Base-by-base conservation (phyloP, 2,329 filamentous ascomycete genomes). In the Colletotrichum somersetense region DNA sequence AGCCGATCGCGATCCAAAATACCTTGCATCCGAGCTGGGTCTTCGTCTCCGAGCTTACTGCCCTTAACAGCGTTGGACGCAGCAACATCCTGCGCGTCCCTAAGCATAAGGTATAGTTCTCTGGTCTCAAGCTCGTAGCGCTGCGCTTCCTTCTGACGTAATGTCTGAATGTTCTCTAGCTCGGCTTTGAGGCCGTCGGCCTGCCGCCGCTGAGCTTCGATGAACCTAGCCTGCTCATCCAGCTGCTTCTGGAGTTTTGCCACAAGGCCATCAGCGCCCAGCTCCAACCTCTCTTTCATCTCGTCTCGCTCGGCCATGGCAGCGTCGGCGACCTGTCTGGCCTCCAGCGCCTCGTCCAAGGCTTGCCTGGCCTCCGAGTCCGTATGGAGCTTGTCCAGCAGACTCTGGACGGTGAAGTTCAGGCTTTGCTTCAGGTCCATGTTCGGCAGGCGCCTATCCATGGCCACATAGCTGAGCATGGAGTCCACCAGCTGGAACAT, bases 391-490 rank as follows among this genome's bases (percentile, higher is more conserved):
- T 97, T 97, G 84, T 98, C 96, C 74, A 99, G 87, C 76, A 99
- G 87, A 81, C 91, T 97, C 83, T 98, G 96, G 12, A 99, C 96
- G 0, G 96, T 98, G 78, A 98, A 98, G 81, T 97, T 98, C 75
- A 99, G 89, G 79, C 95, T 97, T 81, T 98, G 96, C 85, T 98
- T 98, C 72, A 99, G 89, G 81, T 99, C 96, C 91, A 98, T 96
- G 82, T 99, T 96, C 50, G 96, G 96, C 75, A 98, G 83, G 74
- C 96, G 89, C 79, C 96, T 90, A 82, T 99, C 96, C 96, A 99
- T 99, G 77, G 96, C 96, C 74, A 99, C 96, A 82, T 98, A 98
- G 82, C 95, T 97, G 75, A 99, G 90, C 95, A 98, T 98, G n/a
- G 94, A 92, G 82, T 99, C 96, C 38, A 98, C 95, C 38, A 99